Conservation (phyloP, 345 rosid genomes). For the Eucalyptus erythrocorys region DNA sequence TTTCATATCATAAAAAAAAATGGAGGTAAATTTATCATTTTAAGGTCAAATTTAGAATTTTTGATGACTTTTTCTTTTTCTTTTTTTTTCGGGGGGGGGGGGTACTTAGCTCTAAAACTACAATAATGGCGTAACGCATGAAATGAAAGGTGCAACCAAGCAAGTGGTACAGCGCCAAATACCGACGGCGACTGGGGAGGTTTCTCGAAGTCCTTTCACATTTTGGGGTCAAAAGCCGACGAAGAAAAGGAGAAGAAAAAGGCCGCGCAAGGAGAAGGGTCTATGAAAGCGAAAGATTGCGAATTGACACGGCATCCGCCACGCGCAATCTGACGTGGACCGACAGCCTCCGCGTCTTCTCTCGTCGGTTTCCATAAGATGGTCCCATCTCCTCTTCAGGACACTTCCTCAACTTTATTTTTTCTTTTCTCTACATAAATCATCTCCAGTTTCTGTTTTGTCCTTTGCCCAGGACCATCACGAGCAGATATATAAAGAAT, state of each 20-base stretch:
- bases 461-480: not conserved
- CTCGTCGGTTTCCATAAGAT: not conserved
- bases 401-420: not conserved
- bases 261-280: not conserved
- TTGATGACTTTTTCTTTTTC: no score
- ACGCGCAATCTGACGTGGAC: not conserved
- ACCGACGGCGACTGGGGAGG: not conserved
- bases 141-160: not conserved
- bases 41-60: no score
- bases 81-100: fast-evolving
- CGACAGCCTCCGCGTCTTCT: not conserved
- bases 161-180: not conserved
- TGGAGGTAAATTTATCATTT: no score
- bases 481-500: not conserved
- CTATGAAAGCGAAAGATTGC: not conserved
- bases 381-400: not conserved
- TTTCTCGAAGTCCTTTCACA: not conserved
- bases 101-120: not conserved
- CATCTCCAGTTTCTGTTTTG: not conserved
- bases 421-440: not conserved
- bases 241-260: not conserved
- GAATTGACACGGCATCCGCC: not conserved
- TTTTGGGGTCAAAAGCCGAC: not conserved
- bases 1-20: no score
- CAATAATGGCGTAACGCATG: not conserved